Base-by-base conservation (phyloP, 2,329 filamentous ascomycete species). In the Sarocladium strictum region DNA sequence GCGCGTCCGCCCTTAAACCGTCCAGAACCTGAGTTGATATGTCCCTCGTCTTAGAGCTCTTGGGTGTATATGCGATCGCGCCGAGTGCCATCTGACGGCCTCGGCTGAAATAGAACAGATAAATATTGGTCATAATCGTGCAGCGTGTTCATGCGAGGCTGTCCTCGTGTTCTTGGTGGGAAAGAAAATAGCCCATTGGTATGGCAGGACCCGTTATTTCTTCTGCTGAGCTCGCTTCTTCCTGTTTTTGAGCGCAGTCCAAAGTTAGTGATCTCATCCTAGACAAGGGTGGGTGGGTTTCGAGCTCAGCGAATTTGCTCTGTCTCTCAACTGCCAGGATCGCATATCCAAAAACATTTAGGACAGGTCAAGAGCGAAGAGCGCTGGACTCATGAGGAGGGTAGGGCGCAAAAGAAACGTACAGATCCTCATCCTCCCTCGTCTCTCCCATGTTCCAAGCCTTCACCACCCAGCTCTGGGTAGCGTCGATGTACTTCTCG, bases 401-500 rank as follows among this genome's bases (percentile, higher is more conserved):
- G 17, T 19, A 19, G 35, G 29, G 29, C 32, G 29, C 9, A n/a
- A 49, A 26, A 33, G 7, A 9, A 23, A 57, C 59, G 52, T 57
- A 63, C 62, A 63, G 23, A 17, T 62, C 58, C 26, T 57, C 57
- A 23, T 59, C 60, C 9, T 59, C 57, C 19, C 50, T 12, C 12
- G 33, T 27, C 24, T 70, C 71, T 59, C 74, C 74, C 55, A 84
- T 63, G 62, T 85, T 84, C 83, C 83, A 86, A 1, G 83, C 82
- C 70, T 84, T 85, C 55, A 86, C 82, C 53, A 86, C 70, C 70
- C 78, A 82, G 60, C 77, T 83, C 72, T 92, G 88, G 17, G 87
- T 90, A 63, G 76, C 77, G 62, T 91, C 88, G 63, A 89, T 81
- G 65, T 90, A 89, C 49, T 79, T 81, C 71, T 91, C 88, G 54